Conservation (phyloP, 2,329 filamentous ascomycete species). For the Sporothrix globosa region DNA sequence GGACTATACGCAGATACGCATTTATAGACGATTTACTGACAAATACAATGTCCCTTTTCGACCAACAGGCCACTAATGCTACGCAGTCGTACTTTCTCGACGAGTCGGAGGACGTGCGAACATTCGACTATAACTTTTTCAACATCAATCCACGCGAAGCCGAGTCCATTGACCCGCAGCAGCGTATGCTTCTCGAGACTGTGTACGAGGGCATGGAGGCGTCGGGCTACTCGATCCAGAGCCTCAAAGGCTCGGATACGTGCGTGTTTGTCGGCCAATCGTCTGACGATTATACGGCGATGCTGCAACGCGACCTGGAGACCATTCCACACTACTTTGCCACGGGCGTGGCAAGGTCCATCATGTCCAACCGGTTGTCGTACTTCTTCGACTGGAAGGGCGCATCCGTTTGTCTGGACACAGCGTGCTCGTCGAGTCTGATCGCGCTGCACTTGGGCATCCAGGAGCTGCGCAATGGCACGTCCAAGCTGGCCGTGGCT, state of each 20-base stretch:
- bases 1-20: not conserved
- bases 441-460: slow-evolving; percentile 42
- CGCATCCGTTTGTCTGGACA: slow-evolving; percentile 45
- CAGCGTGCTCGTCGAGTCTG: slow-evolving; percentile 47
- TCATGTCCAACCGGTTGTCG: slow-evolving; percentile 44
- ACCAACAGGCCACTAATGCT: slow-evolving; percentile 25
- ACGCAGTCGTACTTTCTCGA: slow-evolving; percentile 42
- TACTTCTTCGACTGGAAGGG: slow-evolving; percentile 46
- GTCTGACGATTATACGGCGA: slow-evolving; percentile 39
- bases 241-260: slow-evolving; percentile 40
- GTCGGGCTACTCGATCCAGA: slow-evolving; percentile 41
- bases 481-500: slow-evolving; percentile 41
- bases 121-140: slow-evolving; percentile 47
- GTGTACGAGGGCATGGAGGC: slow-evolving; percentile 46
- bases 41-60: too few species aligned
- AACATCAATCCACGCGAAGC: slow-evolving; percentile 42
- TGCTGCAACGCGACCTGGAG: slow-evolving; percentile 32
- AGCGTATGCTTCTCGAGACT: slow-evolving; percentile 43
- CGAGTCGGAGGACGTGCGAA: slow-evolving; percentile 38
- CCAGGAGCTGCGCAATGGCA: slow-evolving; percentile 39
- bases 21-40: not conserved
- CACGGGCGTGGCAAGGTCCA: slow-evolving; percentile 40
- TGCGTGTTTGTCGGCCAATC: slow-evolving; percentile 44
- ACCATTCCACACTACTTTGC: slow-evolving; percentile 36
- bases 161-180: slow-evolving; percentile 43